Percentiles rank a stretch among this genome's conserved stretches.
These are phyloP conservation scores for Cordyceps farinosa DNA, from an alignment of 2,329 filamentous ascomycete species.

Conservation along the genomic window DNA sequence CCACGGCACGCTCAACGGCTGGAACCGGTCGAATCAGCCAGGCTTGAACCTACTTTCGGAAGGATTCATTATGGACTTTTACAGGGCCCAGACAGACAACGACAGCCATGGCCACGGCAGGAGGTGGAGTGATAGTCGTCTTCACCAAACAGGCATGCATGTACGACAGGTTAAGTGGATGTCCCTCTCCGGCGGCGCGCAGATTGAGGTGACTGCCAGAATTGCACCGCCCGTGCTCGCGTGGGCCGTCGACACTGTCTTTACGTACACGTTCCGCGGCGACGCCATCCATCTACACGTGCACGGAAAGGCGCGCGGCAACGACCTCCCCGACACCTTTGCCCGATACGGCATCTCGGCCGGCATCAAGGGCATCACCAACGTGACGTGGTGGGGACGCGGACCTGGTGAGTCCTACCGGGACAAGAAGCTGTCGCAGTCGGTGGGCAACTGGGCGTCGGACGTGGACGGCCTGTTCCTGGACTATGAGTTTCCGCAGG, in stretches of 20 bases:
- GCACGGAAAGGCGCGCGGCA: conserved; percentile 44
- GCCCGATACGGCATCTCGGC: conserved; percentile 61
- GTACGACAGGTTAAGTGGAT: conserved; percentile 35
- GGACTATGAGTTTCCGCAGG: conserved; percentile 66
- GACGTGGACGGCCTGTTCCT: conserved; percentile 52
- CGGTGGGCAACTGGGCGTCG: conserved; percentile 48
- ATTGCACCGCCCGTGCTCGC: conserved; percentile 61
- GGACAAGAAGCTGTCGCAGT: conserved; percentile 62
- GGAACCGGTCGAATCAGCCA: conserved; percentile 32
- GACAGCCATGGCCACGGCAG: conserved; percentile 55
- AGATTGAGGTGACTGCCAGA: conserved; percentile 47
- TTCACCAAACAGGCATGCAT: conserved; percentile 46
- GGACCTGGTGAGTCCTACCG: conserved; percentile 64
- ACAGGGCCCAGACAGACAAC: conserved; percentile 65
- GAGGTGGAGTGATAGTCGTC: conserved; percentile 50
- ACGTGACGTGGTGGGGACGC: conserved; percentile 61
- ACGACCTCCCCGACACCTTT: conserved; percentile 52
- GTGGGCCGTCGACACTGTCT: conserved; percentile 52
- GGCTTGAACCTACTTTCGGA: conserved; percentile 41
- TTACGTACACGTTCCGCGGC: conserved; percentile 53
- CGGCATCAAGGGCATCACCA: conserved; percentile 36
- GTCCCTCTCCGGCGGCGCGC: conserved; percentile 28
- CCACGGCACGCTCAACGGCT: conserved; percentile 40
- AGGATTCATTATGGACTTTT: conserved; percentile 51
- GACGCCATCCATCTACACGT: conserved; percentile 48